These are phyloP conservation scores for Forsythia suspensa DNA, from an alignment of 257 asterid species.

Conservation along the genomic window DNA sequence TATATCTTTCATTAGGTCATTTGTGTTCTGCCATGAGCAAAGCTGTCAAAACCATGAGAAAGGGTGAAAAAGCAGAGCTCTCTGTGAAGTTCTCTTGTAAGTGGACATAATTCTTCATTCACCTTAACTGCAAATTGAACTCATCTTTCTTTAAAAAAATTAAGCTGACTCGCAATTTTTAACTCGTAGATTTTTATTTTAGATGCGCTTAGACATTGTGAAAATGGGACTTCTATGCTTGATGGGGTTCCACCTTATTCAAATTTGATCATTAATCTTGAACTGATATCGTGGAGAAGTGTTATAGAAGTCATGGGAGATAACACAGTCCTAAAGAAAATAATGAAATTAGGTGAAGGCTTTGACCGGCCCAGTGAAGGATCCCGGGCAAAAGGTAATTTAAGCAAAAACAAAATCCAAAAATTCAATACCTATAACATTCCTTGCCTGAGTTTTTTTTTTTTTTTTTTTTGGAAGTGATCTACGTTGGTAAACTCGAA, in stretches of 20 bases:
- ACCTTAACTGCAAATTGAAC: background rate
- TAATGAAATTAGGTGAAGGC: slow-evolving; percentile 45
- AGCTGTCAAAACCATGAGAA: slow-evolving; percentile 63
- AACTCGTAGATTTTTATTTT: slow-evolving; percentile 12
- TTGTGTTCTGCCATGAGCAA: slow-evolving; percentile 59
- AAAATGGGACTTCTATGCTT: slow-evolving; percentile 16
- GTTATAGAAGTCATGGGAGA: slow-evolving; percentile 55
- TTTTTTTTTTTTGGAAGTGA: slow-evolving; percentile 30
- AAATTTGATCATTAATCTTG: slow-evolving; percentile 46
- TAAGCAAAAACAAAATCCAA: background rate
- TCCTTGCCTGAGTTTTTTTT: background rate
- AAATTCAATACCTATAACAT: background rate
- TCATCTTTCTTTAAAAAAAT: background rate
- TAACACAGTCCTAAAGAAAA: slow-evolving; percentile 46
- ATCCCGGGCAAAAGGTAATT: slow-evolving; percentile 50
- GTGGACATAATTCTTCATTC: slow-evolving; percentile 7
- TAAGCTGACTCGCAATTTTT: background rate
- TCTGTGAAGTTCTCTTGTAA: slow-evolving; percentile 57
- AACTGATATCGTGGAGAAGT: slow-evolving; percentile 53
- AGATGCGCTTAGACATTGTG: slow-evolving; percentile 42
- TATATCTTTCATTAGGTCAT: slow-evolving; percentile 33
- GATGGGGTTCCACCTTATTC: slow-evolving; percentile 27
- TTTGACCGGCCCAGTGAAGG: slow-evolving; percentile 62
- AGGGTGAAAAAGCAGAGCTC: slow-evolving; percentile 61
- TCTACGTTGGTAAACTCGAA: slow-evolving; percentile 37